These are phyloP conservation scores for Aotearoamyces nothofagi DNA, from an alignment of 2,329 filamentous ascomycete species.

Conservation along the genomic window DNA sequence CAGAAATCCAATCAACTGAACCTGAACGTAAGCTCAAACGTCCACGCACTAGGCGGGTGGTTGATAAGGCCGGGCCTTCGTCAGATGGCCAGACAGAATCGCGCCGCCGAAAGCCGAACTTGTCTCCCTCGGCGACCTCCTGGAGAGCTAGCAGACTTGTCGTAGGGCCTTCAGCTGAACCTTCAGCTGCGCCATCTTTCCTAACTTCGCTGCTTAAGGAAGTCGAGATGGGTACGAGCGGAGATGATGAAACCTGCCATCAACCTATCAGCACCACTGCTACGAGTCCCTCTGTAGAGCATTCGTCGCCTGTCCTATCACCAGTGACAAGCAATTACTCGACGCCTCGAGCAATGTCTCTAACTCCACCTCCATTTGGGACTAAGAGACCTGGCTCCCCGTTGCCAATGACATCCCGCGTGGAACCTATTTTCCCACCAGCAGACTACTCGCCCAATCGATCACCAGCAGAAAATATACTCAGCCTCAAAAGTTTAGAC, in stretches of 20 bases:
- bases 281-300: constrained; percentile 22
- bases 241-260: constrained; percentile 37
- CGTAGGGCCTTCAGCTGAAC: constrained; percentile 3
- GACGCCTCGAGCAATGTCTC: constrained; percentile 51
- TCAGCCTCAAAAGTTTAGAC: constrained; percentile 8
- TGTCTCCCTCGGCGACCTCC: constrained; percentile 6
- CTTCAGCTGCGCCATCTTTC: constrained; percentile 45
- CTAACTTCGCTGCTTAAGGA: constrained; percentile 78
- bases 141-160: constrained; percentile 6
- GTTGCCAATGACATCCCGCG: constrained; percentile 51
- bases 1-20: constrained; percentile 46
- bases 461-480: constrained; percentile 24
- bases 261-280: constrained; percentile 8
- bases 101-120: constrained; percentile 14
- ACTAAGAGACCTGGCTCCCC: constrained; percentile 49
- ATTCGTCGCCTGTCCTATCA: constrained; percentile 52
- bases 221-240: constrained; percentile 52
- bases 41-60: constrained; percentile 60
- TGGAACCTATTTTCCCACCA: constrained; percentile 60
- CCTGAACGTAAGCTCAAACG: constrained; percentile 77
- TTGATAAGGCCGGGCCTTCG: constrained; percentile 30
- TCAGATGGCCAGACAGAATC: constrained; percentile 23
- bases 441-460: constrained; percentile 57
- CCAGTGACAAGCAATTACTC: constrained; percentile 48
- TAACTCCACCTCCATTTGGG: constrained; percentile 53